phyloP scores from a whole-genome alignment of 2,329 filamentous ascomycete genomes.

The Didymella pomorum region DNA sequence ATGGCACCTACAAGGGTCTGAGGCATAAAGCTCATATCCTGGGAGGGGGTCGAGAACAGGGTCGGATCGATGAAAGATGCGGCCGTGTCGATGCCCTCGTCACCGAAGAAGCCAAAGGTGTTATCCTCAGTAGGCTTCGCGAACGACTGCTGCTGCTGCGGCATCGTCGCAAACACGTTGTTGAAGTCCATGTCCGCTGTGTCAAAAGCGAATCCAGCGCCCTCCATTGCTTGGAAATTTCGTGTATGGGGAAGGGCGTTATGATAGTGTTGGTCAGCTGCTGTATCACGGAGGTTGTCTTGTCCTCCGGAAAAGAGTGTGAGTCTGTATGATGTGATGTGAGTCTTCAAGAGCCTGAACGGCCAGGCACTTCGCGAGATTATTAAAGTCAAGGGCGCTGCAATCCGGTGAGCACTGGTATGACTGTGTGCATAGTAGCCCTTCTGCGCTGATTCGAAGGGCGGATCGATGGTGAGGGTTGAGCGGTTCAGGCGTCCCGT shows the following conservation, averaged over 20 bases:
- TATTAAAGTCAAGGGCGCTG: conserved; percentile 34
- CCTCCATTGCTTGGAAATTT: conserved; percentile 34
- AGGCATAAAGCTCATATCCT: conserved; percentile 36
- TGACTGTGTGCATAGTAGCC: conserved; percentile 17
- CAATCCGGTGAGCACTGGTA: conserved; percentile 12
- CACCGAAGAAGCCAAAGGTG: conserved; percentile 43
- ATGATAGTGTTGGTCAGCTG: conserved; percentile 26
- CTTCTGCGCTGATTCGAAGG: conserved; percentile 19
- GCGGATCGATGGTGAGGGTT: conserved; percentile 14
- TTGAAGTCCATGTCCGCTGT: conserved; percentile 42
- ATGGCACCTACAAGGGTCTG: conserved; percentile 41
- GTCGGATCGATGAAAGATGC: conserved; percentile 33
- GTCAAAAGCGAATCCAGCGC: conserved; percentile 45
- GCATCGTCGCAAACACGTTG: conserved; percentile 36
- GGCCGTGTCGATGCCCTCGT: conserved; percentile 48
- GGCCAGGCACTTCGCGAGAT: conserved; percentile 26
- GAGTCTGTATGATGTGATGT: conserved; percentile 40
- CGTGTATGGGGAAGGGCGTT: conserved; percentile 26
- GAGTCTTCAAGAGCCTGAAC: conserved; percentile 40
- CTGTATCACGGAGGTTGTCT: conserved; percentile 30
- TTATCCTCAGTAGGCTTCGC: conserved; percentile 44
- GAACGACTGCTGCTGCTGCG: conserved; percentile 31
- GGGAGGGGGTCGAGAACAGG: conserved; percentile 31
- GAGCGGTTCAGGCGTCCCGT: conserved; percentile 15
- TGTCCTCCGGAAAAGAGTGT: conserved; percentile 33